Base-by-base conservation (phyloP, 2,329 filamentous ascomycete species). In the Arthrobotrys conoides region DNA sequence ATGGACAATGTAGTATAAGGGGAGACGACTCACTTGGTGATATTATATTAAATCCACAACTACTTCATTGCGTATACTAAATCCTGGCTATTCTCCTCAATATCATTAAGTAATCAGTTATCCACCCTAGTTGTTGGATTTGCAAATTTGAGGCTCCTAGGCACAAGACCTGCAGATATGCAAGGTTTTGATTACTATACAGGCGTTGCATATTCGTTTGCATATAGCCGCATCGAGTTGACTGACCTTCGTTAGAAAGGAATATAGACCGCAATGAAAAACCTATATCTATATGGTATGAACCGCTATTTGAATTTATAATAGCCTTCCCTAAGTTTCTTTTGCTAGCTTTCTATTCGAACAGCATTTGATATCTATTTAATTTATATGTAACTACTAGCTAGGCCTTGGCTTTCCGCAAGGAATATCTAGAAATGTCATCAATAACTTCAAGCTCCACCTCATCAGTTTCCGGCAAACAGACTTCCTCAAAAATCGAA, bases 111-210 rank as follows among this genome's bases (percentile, higher is more conserved):
- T 9, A 10, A 38, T 2, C 10, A 14, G 9, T 38, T 46, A 46
- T 46, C 41, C 41, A n/a, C n/a, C n/a, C n/a, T n/a, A n/a, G n/a
- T 24, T n/a, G 46, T 22, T 49, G 20, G n/a, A n/a, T n/a, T n/a
- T 24, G 24, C 46, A 22, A 24, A 18, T 18, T 18, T 24, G 46
- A 22, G 46, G 46, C 41, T 46, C 41, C 46, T 49, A 49, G n/a
- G 46, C 46, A 22, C 20, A 18, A 49, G 20, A 6, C 41, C 41
- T 49, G 46, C 20, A 22, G 46, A 49, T 49, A 22, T 49, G 20
- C 41, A 46, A 46, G 41, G 41, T 18, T 22, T 10, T 49, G 46
- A 49, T 49, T 49, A 49, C 46, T 49, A 49, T 49, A 49, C 46
- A 49, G 6, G 20, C 20, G 6, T 12, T 49, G 46, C 46, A 49